Conservation (phyloP, 2,329 filamentous ascomycete genomes). For the Colletotrichum sp. region DNA sequence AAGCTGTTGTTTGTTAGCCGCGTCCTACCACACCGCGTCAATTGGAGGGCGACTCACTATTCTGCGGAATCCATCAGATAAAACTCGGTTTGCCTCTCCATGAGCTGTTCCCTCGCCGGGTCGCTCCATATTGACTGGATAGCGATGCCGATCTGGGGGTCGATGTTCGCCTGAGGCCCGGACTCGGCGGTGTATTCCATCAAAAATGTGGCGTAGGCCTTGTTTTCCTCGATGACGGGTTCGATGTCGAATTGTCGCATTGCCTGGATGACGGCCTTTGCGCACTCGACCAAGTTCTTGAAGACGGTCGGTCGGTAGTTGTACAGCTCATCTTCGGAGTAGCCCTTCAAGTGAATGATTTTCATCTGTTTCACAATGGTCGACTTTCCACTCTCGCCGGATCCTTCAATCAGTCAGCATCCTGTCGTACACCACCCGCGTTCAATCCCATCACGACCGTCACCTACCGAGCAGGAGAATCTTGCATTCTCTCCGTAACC, state of each 20-base stretch:
- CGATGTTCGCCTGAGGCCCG: conserved; percentile 85
- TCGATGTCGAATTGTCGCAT: conserved; percentile 92
- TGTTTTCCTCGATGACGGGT: conserved; percentile 73
- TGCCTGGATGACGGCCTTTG: conserved; percentile 88
- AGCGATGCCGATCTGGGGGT: conserved; percentile 80
- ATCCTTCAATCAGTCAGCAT: conserved; percentile 63
- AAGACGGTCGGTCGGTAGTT: conserved; percentile 97
- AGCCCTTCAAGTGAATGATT: conserved; percentile 98
- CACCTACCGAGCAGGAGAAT: conserved; percentile 89
- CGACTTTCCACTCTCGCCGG: conserved; percentile 97
- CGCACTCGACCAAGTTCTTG: conserved; percentile 97
- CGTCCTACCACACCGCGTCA: not conserved
- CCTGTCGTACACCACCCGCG: not conserved
- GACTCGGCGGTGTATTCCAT: conserved; percentile 89
- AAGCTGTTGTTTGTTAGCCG: conserved; percentile 66
- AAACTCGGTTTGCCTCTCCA: conserved; percentile 97
- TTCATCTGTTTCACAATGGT: conserved; percentile 99
- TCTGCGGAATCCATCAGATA: conserved; percentile 99
- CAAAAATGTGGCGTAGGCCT: conserved; percentile 78
- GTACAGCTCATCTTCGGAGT: conserved; percentile 90
- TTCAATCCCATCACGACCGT: not conserved
- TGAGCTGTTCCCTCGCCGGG: conserved; percentile 78
- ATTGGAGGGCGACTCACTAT: conserved; percentile 70
- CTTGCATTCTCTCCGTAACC: conserved; percentile 97
- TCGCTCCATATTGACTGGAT: conserved; percentile 91